phyloP scores from a whole-genome alignment of 1,139 yeast genomes.

The Protomyces pachydermus region DNA sequence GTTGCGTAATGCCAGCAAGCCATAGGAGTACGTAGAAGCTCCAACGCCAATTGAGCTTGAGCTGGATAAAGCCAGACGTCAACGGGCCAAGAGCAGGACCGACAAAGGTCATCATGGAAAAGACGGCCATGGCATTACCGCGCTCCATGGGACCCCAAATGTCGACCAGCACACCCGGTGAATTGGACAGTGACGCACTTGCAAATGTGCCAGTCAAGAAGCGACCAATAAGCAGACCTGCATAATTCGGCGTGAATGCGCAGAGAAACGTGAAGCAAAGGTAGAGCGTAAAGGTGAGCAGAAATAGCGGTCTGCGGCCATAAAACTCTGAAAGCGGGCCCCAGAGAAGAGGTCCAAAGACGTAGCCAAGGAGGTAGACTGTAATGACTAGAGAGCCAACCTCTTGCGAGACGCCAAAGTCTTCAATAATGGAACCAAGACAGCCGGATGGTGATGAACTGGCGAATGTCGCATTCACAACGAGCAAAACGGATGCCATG shows the following conservation, averaged over 20 bases:
- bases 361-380: slow-evolving; percentile 69
- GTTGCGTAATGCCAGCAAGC: slow-evolving; percentile 48
- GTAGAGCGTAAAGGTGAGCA: slow-evolving; percentile 67
- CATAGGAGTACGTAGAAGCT: slow-evolving; percentile 56
- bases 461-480: slow-evolving; percentile 48
- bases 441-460: slow-evolving; percentile 58
- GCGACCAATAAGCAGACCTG: slow-evolving; percentile 71
- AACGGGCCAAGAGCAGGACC: slow-evolving; percentile 65
- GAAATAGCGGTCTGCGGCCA: slow-evolving; percentile 81
- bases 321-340: slow-evolving; percentile 82
- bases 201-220: slow-evolving; percentile 84
- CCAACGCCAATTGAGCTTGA: slow-evolving; percentile 54
- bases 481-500: slow-evolving; percentile 43
- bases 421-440: slow-evolving; percentile 55
- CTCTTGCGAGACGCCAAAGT: slow-evolving; percentile 64
- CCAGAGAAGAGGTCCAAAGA: slow-evolving; percentile 79
- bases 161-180: slow-evolving; percentile 69
- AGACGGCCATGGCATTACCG: slow-evolving; percentile 56
- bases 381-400: slow-evolving; percentile 80
- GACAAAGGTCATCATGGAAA: slow-evolving; percentile 53
- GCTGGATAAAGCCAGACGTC: slow-evolving; percentile 54
- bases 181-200: slow-evolving; percentile 76
- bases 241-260: slow-evolving; percentile 79
- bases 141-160: slow-evolving; percentile 51
- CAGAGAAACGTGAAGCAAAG: slow-evolving; percentile 81